Evolutionary conservation across 2,329 filamentous ascomycete genomes (phyloP).

Genomic region (Aspergillus unguis): DNA sequence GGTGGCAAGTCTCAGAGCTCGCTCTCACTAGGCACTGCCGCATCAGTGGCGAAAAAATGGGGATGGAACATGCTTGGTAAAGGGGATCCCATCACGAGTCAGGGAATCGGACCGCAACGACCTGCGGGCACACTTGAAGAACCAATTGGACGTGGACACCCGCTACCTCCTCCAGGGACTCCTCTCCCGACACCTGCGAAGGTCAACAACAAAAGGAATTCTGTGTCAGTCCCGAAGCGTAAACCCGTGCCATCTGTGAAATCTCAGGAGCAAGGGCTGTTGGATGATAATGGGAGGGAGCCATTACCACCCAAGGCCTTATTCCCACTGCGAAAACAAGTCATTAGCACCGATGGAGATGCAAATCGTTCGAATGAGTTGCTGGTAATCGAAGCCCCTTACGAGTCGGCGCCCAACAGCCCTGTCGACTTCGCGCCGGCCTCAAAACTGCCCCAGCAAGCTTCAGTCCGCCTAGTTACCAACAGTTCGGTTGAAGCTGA

Average conservation of each 20-base stretch:
- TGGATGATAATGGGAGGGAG: constrained; percentile 31
- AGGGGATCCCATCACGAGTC: constrained; percentile 38
- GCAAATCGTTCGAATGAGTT: constrained; percentile 49
- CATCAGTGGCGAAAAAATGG: constrained; percentile 60
- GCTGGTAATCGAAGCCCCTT: constrained; percentile 63
- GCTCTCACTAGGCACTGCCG: constrained; percentile 48
- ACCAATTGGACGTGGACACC: constrained; percentile 79
- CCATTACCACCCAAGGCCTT: constrained; percentile 43
- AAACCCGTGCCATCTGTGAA: constrained; percentile 56
- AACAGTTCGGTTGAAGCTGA: neutral
- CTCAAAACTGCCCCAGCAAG: constrained; percentile 13
- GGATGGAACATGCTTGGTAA: constrained; percentile 50
- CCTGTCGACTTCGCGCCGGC: constrained; percentile 26
- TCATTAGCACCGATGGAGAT: constrained; percentile 29
- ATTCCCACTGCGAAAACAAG: constrained; percentile 48
- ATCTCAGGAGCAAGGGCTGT: constrained; percentile 28
- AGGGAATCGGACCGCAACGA: constrained; percentile 42
- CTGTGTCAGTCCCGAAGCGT: constrained; percentile 60
- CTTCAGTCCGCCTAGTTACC: neutral
- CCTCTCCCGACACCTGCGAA: constrained; percentile 70
- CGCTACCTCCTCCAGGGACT: constrained; percentile 74
- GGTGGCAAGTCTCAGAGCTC: constrained; percentile 41
- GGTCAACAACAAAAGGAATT: constrained; percentile 54
- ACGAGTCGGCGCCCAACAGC: constrained; percentile 54
- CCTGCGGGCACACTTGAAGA: constrained; percentile 52